Base-by-base conservation (phyloP, 805 yeast genomes). In the Saturnispora mendoncae region DNA sequence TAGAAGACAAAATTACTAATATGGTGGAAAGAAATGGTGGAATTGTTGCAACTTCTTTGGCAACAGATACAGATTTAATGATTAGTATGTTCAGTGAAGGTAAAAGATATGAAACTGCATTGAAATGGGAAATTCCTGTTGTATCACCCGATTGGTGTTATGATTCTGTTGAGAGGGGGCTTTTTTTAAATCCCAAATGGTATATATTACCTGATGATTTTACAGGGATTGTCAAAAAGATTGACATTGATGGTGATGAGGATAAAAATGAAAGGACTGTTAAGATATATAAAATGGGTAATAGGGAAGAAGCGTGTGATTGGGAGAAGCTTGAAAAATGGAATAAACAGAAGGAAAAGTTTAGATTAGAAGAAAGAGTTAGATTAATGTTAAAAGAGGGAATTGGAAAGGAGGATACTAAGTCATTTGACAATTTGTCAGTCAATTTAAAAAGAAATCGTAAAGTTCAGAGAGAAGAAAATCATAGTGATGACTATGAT, bases 111-210 rank as follows among this genome's bases (percentile, higher is more conserved):
- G 58, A 56, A 6, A 74, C 71, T 48, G 78, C 78, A 2, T 39
- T 63, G 8, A 71, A 72, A 51, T 74, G 79, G 79, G 60, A 61
- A 5, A 63, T 70, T n/a, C 72, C 76, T 1, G 69, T 69, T 12
- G 70, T 74, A n/a, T 70, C 71, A 46, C 78, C 79, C 0, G 59
- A 68, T 20, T 74, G 74, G 74, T 60, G 74, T 18, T 61, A 58
- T 38, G 76, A 74, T 51, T 63, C 71, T 28, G 47, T 66, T 6
- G 58, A 63, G 32, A 60, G 79, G 42, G 68, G 68, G 1, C 70
- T 72, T 1, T 55, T 68, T 15, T 51, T 74, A 24, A 62, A 59
- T 35, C 51, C 56, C 14, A 53, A 54, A 7, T 70, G 65, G 49
- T 74, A 74, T 46, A 46, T 51, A n/a, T 46, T 71, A 18, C 25